A percentile compares a stretch with the other conserved stretches of the same genome.
These are phyloP conservation scores for Sordariomycetes sp. DNA, from an alignment of 2,329 filamentous ascomycete species.

Conservation along the genomic window DNA sequence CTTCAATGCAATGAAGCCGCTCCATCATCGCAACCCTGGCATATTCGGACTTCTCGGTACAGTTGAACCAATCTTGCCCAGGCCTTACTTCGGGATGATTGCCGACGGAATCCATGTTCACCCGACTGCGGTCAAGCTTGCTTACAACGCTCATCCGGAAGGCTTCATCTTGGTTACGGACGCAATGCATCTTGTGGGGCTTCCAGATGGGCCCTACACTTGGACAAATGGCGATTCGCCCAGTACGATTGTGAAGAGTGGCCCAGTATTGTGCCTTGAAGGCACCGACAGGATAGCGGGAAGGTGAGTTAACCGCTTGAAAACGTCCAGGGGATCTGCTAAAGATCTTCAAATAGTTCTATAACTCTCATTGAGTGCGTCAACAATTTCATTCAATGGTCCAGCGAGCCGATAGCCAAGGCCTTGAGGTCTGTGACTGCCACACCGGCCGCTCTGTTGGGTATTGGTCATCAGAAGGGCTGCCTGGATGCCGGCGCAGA, in stretches of 20 bases:
- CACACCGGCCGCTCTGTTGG: no score
- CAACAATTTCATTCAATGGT: no score
- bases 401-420: no score
- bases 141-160: conserved; percentile 74
- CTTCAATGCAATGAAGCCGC: conserved; percentile 87
- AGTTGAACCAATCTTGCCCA: conserved; percentile 41
- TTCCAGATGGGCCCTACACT: conserved; percentile 75
- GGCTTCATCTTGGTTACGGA: conserved; percentile 88
- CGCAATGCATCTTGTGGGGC: conserved; percentile 78
- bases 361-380: no score
- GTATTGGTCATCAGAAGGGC: no score
- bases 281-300: conserved; percentile 73
- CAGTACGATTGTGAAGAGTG: conserved; percentile 58
- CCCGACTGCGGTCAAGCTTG: conserved; percentile 80
- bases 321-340: no score
- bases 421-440: no score
- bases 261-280: conserved; percentile 64
- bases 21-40: conserved; percentile 85
- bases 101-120: conserved; percentile 87
- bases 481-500: no score
- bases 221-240: conserved; percentile 67
- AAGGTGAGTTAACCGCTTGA: no score
- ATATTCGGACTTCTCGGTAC: conserved; percentile 78
- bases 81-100: conserved; percentile 83
- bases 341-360: no score